Percentiles rank a stretch among this genome's conserved stretches.
Evolutionary conservation across 2,329 filamentous ascomycete species (phyloP).

Genomic region (Xylaria sp.): DNA sequence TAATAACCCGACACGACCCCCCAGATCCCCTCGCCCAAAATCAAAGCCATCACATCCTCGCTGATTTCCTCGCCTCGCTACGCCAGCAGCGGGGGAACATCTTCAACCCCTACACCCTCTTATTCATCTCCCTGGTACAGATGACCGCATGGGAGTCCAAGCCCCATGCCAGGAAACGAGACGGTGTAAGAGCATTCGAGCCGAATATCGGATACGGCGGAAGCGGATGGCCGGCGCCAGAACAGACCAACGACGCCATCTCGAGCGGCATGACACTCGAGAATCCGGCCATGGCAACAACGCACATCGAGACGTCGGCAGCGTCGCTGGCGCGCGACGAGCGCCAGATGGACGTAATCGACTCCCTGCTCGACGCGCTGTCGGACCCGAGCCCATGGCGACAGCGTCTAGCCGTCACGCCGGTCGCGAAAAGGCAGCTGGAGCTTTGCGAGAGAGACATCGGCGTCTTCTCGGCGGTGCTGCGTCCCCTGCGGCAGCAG

Average conservation of each 20-base stretch:
- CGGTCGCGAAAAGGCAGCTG: background rate
- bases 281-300: background rate
- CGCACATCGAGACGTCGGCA: background rate
- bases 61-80: background rate
- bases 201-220: background rate
- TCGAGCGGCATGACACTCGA: background rate
- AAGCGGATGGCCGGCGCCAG: background rate
- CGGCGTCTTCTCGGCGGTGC: background rate
- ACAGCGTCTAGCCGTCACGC: too few relatives aligned
- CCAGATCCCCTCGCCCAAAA: background rate
- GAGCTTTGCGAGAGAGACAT: slow-evolving; percentile 5
- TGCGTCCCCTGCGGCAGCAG: background rate
- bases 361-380: slow-evolving; percentile 1
- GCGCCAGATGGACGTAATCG: slow-evolving; percentile 1
- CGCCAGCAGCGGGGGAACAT: background rate
- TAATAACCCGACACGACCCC: background rate
- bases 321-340: slow-evolving; percentile 2
- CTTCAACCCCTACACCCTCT: slow-evolving; percentile 5
- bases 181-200: background rate
- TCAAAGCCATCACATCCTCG: background rate
- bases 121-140: background rate
- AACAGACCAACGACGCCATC: background rate
- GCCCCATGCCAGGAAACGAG: background rate
- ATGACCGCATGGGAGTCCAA: background rate
- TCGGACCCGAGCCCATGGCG: background rate